Evolutionary conservation across 805 yeast genomes (phyloP).

Genomic region (Hanseniaspora occidentalis): DNA sequence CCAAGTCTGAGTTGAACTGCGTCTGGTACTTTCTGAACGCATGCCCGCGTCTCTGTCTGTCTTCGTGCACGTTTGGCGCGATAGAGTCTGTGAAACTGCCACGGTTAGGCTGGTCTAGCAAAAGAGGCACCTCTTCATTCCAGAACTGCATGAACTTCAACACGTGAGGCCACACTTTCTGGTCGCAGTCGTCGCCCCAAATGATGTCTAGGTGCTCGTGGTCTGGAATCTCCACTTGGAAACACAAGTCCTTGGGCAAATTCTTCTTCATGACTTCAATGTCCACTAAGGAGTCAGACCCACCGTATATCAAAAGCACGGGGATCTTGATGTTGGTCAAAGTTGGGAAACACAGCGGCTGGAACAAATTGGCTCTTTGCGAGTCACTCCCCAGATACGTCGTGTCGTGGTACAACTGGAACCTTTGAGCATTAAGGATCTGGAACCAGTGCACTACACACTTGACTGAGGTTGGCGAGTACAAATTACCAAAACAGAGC

Average conservation of each 20-base stretch:
- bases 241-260: conserved; percentile 41
- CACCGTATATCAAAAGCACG: conserved; percentile 68
- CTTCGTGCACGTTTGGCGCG: no score
- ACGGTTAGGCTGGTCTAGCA: no score
- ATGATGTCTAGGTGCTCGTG: conserved; percentile 86
- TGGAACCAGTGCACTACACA: conserved; percentile 95
- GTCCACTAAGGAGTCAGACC: conserved; percentile 73
- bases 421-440: conserved; percentile 60
- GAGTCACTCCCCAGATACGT: conserved; percentile 16
- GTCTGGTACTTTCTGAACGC: no score
- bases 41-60: no score
- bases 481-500: conserved; percentile 72
- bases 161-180: conserved; percentile 32
- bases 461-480: conserved; percentile 85
- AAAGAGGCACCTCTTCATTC: conserved; percentile 5
- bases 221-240: conserved; percentile 42
- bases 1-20: no score
- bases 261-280: conserved; percentile 60
- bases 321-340: conserved; percentile 55
- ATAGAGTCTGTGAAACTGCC: no score
- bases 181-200: conserved; percentile 67
- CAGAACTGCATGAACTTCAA: conserved; percentile 25
- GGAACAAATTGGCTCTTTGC: conserved; percentile 18
- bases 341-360: conserved; percentile 37
- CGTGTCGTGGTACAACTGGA: conserved; percentile 57